These are phyloP conservation scores for Vitis riparia DNA, from an alignment of 164 flowering plant genomes.

Conservation along the genomic window DNA sequence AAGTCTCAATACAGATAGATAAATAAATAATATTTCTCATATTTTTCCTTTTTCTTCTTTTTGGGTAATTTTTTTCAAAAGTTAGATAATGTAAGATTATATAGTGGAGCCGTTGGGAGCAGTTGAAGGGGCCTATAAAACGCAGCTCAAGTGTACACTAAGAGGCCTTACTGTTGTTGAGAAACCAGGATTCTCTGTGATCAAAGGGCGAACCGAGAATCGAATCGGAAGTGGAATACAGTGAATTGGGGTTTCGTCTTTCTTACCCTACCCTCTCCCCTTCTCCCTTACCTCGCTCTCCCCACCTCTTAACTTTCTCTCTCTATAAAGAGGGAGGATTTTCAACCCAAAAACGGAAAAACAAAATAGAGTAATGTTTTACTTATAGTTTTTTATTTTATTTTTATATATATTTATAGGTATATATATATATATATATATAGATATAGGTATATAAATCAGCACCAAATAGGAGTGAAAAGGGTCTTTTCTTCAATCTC, in stretches of 20 bases:
- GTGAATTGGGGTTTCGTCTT: constrained; percentile 19
- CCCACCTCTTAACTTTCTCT: neutral
- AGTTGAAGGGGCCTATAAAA: too few species aligned
- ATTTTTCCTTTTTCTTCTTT: too few species aligned
- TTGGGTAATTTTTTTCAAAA: too few species aligned
- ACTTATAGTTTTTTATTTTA: neutral
- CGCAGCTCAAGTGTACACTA: neutral
- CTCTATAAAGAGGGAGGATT: neutral
- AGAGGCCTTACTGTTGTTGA: constrained; percentile 22
- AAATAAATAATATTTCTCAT: too few species aligned
- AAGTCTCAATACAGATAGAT: too few species aligned
- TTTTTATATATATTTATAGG: too few species aligned
- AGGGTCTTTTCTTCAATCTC: constrained; percentile 12
- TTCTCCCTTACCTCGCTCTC: neutral
- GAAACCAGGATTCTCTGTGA: constrained; percentile 17
- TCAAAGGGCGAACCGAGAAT: constrained; percentile 18
- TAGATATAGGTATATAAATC: too few species aligned
- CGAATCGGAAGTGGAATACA: constrained; percentile 37
- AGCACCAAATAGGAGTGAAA: constrained; percentile 3
- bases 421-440: too few species aligned
- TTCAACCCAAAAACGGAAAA: constrained; percentile 1
- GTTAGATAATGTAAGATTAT: too few species aligned
- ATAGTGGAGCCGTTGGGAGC: too few species aligned
- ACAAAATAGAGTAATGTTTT: neutral
- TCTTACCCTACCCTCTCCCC: constrained; percentile 11